Base-by-base conservation (phyloP, 1,284 basidiomycete species). In the Heterobasidion irregulare region DNA sequence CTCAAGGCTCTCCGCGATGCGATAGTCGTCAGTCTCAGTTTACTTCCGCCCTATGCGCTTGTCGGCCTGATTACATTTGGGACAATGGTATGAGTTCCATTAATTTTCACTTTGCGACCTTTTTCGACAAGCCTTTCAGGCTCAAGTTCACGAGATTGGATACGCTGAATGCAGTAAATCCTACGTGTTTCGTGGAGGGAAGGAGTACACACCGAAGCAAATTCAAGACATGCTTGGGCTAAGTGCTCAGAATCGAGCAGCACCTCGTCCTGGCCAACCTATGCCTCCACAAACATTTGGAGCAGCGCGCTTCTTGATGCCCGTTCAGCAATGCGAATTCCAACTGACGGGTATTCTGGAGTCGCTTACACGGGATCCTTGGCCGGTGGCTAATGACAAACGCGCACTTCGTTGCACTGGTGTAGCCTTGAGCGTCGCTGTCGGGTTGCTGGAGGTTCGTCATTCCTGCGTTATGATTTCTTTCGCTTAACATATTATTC, bases 221-320 rank as follows among this genome's bases (percentile, higher is more conserved):
- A 98, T 99, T 64, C 92, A 95, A 72, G 96, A 98, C 65, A 99
- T 99, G 96, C 89, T 99, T 52, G 94, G 92, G 45, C 82, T 99
- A 48, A 83, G 78, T 63, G 82, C 88, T 2, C 83, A 85, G 60
- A 82, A 83, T 61, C 86, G 88, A 48, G 86, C 87, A 33, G 85
- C 87, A 5, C 88, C 89, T 47, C 89, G 90, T 53, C 90, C 88
- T 15, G 92, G 92, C 3, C 92, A 94, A 64, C 88, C 91, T 2
- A 79, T 91, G 71, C 91, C 87, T n/a, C 86, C 87, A 35, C 86
- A 94, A 56, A 75, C 84, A 19, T 86, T 89, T 62, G 93, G 93
- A 12, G 94, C 97, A 0, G 85, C 92, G 38, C 86, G 94, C 32
- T 99, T 99, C 84, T 76, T 99, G 49, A 80, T 98, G 65, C 95